phyloP scores from a whole-genome alignment of 305 asterid genomes.

The Nicotiana rustica region DNA sequence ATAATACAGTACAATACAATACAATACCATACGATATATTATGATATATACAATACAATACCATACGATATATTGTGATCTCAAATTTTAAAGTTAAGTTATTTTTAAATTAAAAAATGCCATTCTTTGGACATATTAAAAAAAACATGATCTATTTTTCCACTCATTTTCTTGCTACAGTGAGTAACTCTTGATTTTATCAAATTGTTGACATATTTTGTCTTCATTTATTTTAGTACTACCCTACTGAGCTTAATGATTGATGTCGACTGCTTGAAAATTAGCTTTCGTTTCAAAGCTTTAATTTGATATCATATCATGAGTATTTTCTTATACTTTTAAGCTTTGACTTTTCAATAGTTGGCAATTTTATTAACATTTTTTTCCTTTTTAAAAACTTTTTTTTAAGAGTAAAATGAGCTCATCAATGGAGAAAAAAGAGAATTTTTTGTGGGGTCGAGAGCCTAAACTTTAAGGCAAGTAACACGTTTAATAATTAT shows the following conservation, averaged over 20 bases:
- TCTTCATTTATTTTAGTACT: neutral
- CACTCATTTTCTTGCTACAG: neutral
- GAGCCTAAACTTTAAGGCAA: too few species aligned
- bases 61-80: too few species aligned
- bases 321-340: neutral
- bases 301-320: slow-evolving; percentile 4
- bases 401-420: neutral
- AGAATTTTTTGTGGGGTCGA: neutral
- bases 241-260: neutral
- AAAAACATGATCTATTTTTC: too few species aligned
- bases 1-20: too few species aligned
- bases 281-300: neutral
- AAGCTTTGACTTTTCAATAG: neutral
- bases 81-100: too few species aligned
- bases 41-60: too few species aligned
- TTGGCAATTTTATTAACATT: neutral
- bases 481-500: too few species aligned
- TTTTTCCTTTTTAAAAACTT: neutral
- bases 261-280: slow-evolving; percentile 9
- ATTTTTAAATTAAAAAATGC: too few species aligned
- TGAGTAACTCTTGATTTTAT: neutral
- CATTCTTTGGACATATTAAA: too few species aligned
- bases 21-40: too few species aligned
- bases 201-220: too few species aligned
- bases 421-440: neutral